Evolutionary conservation across 306 rosid species (phyloP), one percentile per base, ranked within the genome.

Genomic region (Quillaja saponaria): DNA sequence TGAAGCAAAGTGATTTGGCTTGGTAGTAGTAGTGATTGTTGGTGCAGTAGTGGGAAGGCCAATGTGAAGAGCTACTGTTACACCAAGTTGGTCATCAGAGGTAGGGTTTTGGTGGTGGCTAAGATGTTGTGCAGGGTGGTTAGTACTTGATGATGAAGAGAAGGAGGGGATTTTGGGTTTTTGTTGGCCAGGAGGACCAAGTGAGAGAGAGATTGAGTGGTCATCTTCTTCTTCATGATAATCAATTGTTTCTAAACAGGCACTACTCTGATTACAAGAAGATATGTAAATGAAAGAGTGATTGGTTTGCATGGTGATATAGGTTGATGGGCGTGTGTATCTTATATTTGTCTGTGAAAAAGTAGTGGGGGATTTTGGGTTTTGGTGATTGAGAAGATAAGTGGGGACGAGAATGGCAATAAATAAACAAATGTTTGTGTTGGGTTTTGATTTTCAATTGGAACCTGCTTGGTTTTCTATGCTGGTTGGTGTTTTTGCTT

Each of bases 41-140:
- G 49, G 6, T 7, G 67, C n/a, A 21, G 45, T 10, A 11, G 58
- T 14, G 14, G 96, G 88, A 37, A 83, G 90, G 9, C 90, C 98
- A 53, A 86, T 84, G 10, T 76, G 96, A 61, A 91, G 87, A 3
- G 95, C 95, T 11, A 88, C 92, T 1, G 98, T 86, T 61, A 91
- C 87, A 34, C 73, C 87, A n/a, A 55, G 73, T 1, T 71, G 74
- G 17, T 47, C 51, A 56, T 69, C 63, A 38, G 37, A 31, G 64
- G 28, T 73, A 72, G 79, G 80, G 73, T 73, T 84, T 67, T 58
- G 78, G 28, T 50, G 42, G 14, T 38, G 41, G 12, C 39, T 25
- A 10, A 1, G 9, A 57, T 4, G 71, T n/a, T 13, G 72, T 20
- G 4, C 12, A 41, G 71, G 45, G 21, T 38, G 81, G 68, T 59